Evolutionary conservation across 2,329 filamentous ascomycete genomes (phyloP).

Genomic region (Neurospora sp.): DNA sequence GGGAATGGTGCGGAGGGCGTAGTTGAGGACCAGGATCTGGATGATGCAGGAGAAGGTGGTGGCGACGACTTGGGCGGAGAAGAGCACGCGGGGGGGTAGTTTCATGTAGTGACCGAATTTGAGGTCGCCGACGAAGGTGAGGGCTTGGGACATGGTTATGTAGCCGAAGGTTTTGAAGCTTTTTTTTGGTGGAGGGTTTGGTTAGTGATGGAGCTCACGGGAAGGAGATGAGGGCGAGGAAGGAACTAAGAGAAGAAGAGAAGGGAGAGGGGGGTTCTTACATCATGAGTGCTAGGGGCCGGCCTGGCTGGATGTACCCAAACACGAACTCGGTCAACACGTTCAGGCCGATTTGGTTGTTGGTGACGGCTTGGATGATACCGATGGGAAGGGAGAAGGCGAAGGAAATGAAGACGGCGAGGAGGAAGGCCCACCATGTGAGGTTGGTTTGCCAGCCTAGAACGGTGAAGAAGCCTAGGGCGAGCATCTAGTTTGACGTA

Average conservation of each 20-base stretch:
- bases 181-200: neutral
- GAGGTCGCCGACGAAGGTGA: slow-evolving; percentile 55
- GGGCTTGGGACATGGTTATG: slow-evolving; percentile 54
- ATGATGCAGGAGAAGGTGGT: slow-evolving; percentile 58
- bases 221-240: too few relatives aligned
- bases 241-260: neutral
- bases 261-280: slow-evolving; percentile 23
- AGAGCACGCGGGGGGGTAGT: slow-evolving; percentile 56
- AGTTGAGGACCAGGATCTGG: slow-evolving; percentile 54
- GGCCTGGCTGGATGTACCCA: slow-evolving; percentile 65
- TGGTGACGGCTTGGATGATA: slow-evolving; percentile 60
- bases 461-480: slow-evolving; percentile 42
- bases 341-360: slow-evolving; percentile 63
- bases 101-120: slow-evolving; percentile 70
- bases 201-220: neutral
- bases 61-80: slow-evolving; percentile 54
- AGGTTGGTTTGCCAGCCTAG: slow-evolving; percentile 56
- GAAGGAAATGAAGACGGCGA: slow-evolving; percentile 54
- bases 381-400: slow-evolving; percentile 56
- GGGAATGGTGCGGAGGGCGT: slow-evolving; percentile 49
- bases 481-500: slow-evolving; percentile 32
- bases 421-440: slow-evolving; percentile 61
- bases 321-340: slow-evolving; percentile 66
- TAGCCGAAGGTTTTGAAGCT: slow-evolving; percentile 55
- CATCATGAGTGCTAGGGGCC: slow-evolving; percentile 65